Base-by-base conservation (phyloP, 257 asterid genomes). In the Hygrophila difformis region DNA sequence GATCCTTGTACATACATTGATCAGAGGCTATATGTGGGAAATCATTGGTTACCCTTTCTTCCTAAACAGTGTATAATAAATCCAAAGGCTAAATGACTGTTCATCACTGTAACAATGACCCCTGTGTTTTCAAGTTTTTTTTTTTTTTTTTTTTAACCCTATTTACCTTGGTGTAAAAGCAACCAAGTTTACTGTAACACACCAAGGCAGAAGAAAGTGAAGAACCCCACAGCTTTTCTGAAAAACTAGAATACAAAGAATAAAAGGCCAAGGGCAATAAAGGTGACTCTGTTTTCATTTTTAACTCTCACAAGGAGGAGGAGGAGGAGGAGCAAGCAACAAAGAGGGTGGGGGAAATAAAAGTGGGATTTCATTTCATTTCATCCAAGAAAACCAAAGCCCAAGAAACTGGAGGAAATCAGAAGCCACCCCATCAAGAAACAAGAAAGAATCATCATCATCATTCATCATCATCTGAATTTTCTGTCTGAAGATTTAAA, bases 331-430 rank as follows among this genome's bases (percentile, higher is more conserved):
- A n/a, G n/a, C n/a, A n/a, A n/a, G n/a, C n/a, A n/a, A n/a, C n/a
- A n/a, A n/a, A n/a, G n/a, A n/a, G 76, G 63, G 78, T 65, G 56
- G 39, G 65, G 67, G 52, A 59, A 71, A 65, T 66, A 56, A 57
- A 57, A 59, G 53, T 49, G 55, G 67, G 71, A 54, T 61, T 59
- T 72, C 66, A 66, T 58, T 66, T 68, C 66, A 54, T 61, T 59
- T 72, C 66, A 66, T 58, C 68, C 70, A 63, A 66, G 73, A 69
- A n/a, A 66, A 64, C 49, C 64, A 81, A 75, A 73, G 55, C 59
- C 77, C 93, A 76, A 79, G 77, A 69, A 73, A 65, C 78, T 66
- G 80, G 60, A 34, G 61, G 39, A 59, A 59, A 29, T 62, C 57
- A 78, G 74, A 79, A 71, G 67, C 57, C 65, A 55, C 55, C 72